Conservation (phyloP, 352 stramenopile species). For the Phytopythium cucurbitacearum region DNA sequence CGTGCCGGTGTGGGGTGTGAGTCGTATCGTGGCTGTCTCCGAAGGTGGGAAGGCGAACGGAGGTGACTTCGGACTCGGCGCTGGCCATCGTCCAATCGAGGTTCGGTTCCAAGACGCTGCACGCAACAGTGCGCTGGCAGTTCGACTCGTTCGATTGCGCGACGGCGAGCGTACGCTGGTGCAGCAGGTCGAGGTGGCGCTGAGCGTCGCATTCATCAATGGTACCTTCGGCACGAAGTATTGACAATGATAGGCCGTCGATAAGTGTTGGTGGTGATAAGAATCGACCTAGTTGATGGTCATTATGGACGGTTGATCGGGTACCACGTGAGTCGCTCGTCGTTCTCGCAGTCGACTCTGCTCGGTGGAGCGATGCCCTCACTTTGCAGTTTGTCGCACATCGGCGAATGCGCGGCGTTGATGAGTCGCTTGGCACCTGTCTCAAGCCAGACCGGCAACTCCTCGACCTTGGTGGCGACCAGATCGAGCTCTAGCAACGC, state of each 20-base stretch:
- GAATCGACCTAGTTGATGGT: neutral
- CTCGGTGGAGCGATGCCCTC: neutral
- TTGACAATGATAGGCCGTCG: neutral
- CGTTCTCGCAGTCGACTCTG: slow-evolving; percentile 6
- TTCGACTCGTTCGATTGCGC: slow-evolving; percentile 12
- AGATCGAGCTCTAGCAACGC: neutral
- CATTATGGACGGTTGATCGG: slow-evolving; percentile 2
- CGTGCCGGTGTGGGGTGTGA: slow-evolving; percentile 45
- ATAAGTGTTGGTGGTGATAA: neutral
- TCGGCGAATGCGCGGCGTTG: neutral
- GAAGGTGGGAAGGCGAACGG: neutral
- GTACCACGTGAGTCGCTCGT: slow-evolving; percentile 6
- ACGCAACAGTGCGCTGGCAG: slow-evolving; percentile 22
- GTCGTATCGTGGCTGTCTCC: slow-evolving; percentile 11
- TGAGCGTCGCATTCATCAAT: slow-evolving; percentile 50
- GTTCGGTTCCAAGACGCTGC: slow-evolving; percentile 20
- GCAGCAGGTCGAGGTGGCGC: slow-evolving; percentile 32
- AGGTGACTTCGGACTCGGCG: too few species aligned
- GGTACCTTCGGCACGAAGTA: slow-evolving; percentile 43
- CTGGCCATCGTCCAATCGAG: neutral
- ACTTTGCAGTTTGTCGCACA: neutral
- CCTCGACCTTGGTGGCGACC: neutral
- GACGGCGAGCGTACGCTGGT: slow-evolving; percentile 13
- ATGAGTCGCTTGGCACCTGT: neutral
- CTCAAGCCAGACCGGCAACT: neutral